Percentiles rank a stretch among this genome's conserved stretches.
phyloP scores from a whole-genome alignment of 2,329 filamentous ascomycete species.

The Lachnellula hyalina region DNA sequence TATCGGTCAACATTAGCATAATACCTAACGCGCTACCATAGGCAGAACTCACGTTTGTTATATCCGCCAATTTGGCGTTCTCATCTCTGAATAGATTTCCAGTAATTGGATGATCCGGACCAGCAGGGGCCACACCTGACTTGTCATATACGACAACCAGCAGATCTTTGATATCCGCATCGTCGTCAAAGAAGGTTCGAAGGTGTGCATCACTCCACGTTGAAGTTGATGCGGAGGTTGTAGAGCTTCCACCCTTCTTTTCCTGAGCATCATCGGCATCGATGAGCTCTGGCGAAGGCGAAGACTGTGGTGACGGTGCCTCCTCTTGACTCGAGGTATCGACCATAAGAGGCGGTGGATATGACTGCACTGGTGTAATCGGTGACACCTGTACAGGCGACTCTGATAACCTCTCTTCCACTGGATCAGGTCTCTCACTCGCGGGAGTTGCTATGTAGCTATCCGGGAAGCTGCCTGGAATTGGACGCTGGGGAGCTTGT shows the following conservation, averaged over 20 bases:
- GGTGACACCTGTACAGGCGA: slow-evolving; percentile 65
- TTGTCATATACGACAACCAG: slow-evolving; percentile 91
- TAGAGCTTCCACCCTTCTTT: slow-evolving; percentile 42
- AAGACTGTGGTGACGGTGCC: slow-evolving; percentile 55
- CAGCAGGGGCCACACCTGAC: slow-evolving; percentile 71
- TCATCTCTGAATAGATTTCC: slow-evolving; percentile 79
- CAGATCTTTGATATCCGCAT: slow-evolving; percentile 82
- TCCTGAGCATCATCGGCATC: slow-evolving; percentile 39
- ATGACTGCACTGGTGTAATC: slow-evolving; percentile 40
- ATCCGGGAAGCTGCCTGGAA: slow-evolving; percentile 32
- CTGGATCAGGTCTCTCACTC: slow-evolving; percentile 30
- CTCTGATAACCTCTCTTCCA: slow-evolving; percentile 52
- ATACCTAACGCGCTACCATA: not conserved
- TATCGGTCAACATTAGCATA: slow-evolving; percentile 31
- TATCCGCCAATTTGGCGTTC: slow-evolving; percentile 77
- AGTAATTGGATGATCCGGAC: slow-evolving; percentile 80
- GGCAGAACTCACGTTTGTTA: slow-evolving; percentile 61
- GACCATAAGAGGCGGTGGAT: slow-evolving; percentile 61
- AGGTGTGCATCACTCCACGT: slow-evolving; percentile 85
- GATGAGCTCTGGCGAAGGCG: slow-evolving; percentile 58
- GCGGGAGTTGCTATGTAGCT: slow-evolving; percentile 25
- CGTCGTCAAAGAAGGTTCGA: slow-evolving; percentile 84
- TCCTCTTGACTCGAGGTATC: slow-evolving; percentile 69
- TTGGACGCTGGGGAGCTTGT: slow-evolving; percentile 22
- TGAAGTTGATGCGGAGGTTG: slow-evolving; percentile 51